phyloP scores from a whole-genome alignment of 257 asterid genomes.

The Nicotiana knightiana region DNA sequence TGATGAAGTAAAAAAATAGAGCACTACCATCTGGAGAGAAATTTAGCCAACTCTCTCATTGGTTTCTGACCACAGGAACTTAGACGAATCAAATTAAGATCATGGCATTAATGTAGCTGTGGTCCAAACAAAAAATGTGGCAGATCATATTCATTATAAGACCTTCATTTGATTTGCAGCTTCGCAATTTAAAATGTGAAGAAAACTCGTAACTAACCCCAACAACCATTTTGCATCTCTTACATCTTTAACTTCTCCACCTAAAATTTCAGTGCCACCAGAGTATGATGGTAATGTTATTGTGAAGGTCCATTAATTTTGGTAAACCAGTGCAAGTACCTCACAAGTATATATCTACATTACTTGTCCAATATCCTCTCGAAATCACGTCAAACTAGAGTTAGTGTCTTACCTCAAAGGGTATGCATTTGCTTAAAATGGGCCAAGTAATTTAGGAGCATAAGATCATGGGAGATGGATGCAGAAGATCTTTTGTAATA shows the following conservation, averaged over 20 bases:
- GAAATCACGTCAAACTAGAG: background rate
- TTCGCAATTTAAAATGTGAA: background rate
- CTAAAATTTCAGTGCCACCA: background rate
- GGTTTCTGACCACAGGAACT: background rate
- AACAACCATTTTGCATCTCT: background rate
- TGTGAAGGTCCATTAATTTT: background rate
- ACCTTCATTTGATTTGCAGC: constrained; percentile 9
- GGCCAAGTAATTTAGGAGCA: background rate
- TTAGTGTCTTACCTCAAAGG: background rate
- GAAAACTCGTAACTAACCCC: background rate
- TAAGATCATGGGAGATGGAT: background rate
- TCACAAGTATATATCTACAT: background rate
- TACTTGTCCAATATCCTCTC: background rate
- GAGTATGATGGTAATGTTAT: background rate
- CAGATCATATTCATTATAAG: background rate
- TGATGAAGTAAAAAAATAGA: background rate
- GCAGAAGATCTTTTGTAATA: background rate
- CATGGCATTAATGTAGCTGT: background rate
- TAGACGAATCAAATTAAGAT: background rate
- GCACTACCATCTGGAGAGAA: background rate
- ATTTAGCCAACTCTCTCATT: background rate
- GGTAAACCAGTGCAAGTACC: background rate
- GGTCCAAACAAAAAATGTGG: constrained; percentile 6
- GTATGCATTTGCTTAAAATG: background rate
- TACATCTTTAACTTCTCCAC: constrained; percentile 1